These are phyloP conservation scores for Cryptomeria japonica DNA, from an alignment of 75 land plant species.

Conservation along the genomic window DNA sequence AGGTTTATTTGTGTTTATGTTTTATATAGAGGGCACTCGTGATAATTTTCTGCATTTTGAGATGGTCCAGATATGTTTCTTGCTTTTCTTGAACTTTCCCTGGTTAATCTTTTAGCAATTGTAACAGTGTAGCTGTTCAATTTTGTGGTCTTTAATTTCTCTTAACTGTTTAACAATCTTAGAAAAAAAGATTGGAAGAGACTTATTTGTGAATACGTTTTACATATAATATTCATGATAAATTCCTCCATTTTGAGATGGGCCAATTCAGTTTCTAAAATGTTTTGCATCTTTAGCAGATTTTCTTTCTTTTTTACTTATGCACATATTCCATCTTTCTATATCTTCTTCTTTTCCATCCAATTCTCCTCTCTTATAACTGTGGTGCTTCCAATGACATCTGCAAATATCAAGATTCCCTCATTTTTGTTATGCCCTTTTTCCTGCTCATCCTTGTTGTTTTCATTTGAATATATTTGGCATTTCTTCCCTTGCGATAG, in stretches of 20 bases:
- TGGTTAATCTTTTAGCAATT: neutral
- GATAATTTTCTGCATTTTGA: neutral
- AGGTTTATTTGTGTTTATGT: neutral
- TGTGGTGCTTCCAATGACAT: neutral
- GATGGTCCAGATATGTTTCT: neutral
- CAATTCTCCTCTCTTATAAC: neutral
- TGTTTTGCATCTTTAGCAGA: neutral
- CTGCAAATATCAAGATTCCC: neutral
- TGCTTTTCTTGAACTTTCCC: neutral
- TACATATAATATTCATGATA: too few species aligned
- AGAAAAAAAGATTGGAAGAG: too few species aligned
- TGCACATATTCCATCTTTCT: neutral
- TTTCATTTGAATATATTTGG: neutral
- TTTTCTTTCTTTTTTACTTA: neutral
- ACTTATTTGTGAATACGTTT: too few species aligned
- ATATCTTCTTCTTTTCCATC: neutral
- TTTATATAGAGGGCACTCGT: neutral
- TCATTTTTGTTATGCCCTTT: neutral
- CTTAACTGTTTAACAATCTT: too few species aligned
- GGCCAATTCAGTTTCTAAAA: neutral
- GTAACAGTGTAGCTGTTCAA: too few species aligned
- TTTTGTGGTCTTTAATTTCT: too few species aligned
- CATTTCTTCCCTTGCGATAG: neutral
- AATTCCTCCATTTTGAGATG: neutral
- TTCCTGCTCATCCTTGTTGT: neutral